Percentiles rank a stretch among this genome's conserved stretches.
These are phyloP conservation scores for Chytriomyces confervae DNA, from an alignment of 192 early-diverging fungal genomes.

Conservation along the genomic window DNA sequence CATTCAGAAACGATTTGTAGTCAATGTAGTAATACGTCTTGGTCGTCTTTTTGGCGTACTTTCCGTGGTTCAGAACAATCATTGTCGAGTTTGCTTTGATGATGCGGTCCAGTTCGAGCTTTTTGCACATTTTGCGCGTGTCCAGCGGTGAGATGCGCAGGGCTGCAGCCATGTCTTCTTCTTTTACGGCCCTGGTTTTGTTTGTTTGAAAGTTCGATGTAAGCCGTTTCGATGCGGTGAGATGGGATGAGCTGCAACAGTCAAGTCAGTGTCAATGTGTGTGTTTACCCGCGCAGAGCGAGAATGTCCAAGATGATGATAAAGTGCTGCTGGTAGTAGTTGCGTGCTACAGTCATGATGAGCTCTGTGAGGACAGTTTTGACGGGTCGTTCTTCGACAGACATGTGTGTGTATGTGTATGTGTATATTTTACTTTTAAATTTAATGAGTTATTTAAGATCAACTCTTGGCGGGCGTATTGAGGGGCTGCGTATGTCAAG, in stretches of 20 bases:
- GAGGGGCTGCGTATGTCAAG: too few species aligned
- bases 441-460: too few species aligned
- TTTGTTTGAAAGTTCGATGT: not conserved
- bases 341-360: slow-evolving; percentile 56
- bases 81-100: slow-evolving; percentile 53
- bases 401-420: not conserved
- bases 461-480: too few species aligned
- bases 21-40: slow-evolving; percentile 78
- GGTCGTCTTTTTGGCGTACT: slow-evolving; percentile 37
- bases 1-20: slow-evolving; percentile 92
- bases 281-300: slow-evolving; percentile 8
- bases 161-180: slow-evolving; percentile 75
- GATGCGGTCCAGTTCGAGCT: slow-evolving; percentile 77
- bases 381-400: slow-evolving; percentile 18
- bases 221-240: too few species aligned
- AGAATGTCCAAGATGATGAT: slow-evolving; percentile 86
- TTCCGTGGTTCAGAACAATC: slow-evolving; percentile 21
- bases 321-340: slow-evolving; percentile 80
- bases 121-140: slow-evolving; percentile 78
- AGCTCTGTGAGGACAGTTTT: slow-evolving; percentile 39
- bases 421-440: too few species aligned
- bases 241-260: not conserved
- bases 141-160: slow-evolving; percentile 73
- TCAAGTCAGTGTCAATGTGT: not conserved
- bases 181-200: slow-evolving; percentile 16